Conservation (phyloP, 1,284 basidiomycete species). For the Cryptococcus sp. region DNA sequence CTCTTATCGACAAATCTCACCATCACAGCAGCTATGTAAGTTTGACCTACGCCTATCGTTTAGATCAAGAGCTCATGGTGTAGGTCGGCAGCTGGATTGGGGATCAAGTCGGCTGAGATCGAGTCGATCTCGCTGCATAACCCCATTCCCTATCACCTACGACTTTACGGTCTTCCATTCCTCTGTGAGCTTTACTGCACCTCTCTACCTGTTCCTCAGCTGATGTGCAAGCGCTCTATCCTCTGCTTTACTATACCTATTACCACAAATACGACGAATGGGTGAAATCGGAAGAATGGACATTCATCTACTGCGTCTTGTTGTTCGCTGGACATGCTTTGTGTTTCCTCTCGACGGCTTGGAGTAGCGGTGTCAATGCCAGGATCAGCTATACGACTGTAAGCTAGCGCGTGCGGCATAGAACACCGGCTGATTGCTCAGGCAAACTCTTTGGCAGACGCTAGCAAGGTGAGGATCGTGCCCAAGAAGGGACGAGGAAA, state of each 20-base stretch:
- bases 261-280: conserved; percentile 78
- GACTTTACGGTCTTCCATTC: conserved; percentile 81
- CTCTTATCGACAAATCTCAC: too few relatives aligned
- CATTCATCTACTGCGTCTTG: conserved; percentile 83
- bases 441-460: conserved; percentile 64
- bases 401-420: conserved; percentile 8
- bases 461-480: conserved; percentile 75
- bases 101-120: conserved; percentile 77
- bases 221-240: conserved; percentile 59
- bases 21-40: neutral
- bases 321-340: conserved; percentile 85
- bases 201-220: neutral
- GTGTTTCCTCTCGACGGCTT: conserved; percentile 84
- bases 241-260: conserved; percentile 85
- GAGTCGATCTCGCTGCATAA: conserved; percentile 71
- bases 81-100: conserved; percentile 17
- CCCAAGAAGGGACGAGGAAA: conserved; percentile 82
- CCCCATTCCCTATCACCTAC: conserved; percentile 66
- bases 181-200: conserved; percentile 48
- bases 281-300: conserved; percentile 90
- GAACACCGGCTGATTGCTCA: conserved; percentile 32
- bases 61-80: too few relatives aligned
- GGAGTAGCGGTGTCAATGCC: conserved; percentile 76
- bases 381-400: conserved; percentile 60
- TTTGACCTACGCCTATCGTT: neutral